Conservation (phyloP, 164 flowering plant species). For the Dillenia turbinata region DNA sequence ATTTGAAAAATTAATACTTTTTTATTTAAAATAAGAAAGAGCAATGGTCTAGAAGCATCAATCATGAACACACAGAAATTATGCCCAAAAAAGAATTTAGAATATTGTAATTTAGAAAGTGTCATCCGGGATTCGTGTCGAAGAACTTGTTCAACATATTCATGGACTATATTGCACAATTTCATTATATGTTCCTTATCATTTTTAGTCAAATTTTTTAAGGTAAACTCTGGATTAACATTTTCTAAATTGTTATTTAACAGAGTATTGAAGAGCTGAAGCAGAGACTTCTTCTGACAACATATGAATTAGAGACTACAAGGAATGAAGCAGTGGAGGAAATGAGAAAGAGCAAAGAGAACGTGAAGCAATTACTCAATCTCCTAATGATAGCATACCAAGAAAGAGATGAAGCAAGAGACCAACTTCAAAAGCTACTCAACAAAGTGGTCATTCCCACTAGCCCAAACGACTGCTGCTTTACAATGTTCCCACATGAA, state of each 20-base stretch:
- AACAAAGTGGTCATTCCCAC: slow-evolving; percentile 22
- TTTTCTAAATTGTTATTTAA: slow-evolving; percentile 1
- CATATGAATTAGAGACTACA: slow-evolving; percentile 41
- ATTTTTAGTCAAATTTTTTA: too few relatives aligned
- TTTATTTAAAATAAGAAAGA: too few relatives aligned
- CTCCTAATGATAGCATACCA: slow-evolving; percentile 41
- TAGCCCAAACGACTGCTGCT: slow-evolving; percentile 12
- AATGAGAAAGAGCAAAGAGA: slow-evolving; percentile 39
- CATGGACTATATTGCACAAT: too few relatives aligned
- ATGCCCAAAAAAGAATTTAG: too few relatives aligned
- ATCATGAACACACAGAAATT: too few relatives aligned
- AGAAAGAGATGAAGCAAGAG: slow-evolving; percentile 75
- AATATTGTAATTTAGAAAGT: too few relatives aligned
- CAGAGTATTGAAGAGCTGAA: slow-evolving; percentile 54
- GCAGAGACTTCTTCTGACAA: slow-evolving; percentile 39
- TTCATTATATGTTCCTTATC: too few relatives aligned
- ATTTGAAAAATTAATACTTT: too few relatives aligned
- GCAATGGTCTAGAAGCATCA: too few relatives aligned
- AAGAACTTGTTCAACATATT: too few relatives aligned
- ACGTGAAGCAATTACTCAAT: slow-evolving; percentile 27
- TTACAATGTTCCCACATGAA: slow-evolving; percentile 20
- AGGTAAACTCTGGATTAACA: too few relatives aligned
- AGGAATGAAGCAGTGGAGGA: slow-evolving; percentile 47
- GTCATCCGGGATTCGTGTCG: too few relatives aligned
- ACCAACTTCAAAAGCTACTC: slow-evolving; percentile 42